A percentile compares a stretch with the other conserved stretches of the same genome.
Evolutionary conservation across 192 early-diverging fungal genomes (phyloP).

Genomic region (Chytriomyces confervae): DNA sequence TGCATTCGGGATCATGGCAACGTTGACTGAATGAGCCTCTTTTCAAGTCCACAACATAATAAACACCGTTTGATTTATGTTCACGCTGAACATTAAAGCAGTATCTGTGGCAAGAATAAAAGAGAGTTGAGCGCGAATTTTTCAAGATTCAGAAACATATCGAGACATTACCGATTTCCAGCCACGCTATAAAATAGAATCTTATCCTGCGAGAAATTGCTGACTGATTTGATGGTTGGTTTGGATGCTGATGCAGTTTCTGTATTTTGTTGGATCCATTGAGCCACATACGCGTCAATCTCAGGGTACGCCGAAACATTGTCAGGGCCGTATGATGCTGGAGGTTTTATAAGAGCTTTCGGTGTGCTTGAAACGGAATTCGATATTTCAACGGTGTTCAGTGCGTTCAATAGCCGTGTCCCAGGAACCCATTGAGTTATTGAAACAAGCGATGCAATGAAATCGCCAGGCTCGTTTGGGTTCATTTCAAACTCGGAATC

Average conservation of each 20-base stretch:
- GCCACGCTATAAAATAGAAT: constrained; percentile 23
- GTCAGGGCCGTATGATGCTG: not conserved
- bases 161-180: not conserved
- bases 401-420: not conserved
- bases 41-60: constrained; percentile 37
- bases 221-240: constrained; percentile 18
- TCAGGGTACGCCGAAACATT: constrained; percentile 21
- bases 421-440: not conserved
- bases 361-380: not conserved
- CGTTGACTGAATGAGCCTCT: not conserved
- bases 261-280: constrained; percentile 18
- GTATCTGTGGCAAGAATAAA: constrained; percentile 13
- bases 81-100: constrained; percentile 38
- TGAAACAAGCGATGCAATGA: constrained; percentile 40
- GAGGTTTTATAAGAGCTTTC: not conserved
- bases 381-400: not conserved
- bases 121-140: not conserved
- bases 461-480: constrained; percentile 15
- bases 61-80: constrained; percentile 43
- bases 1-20: constrained; percentile 43
- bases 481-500: not conserved
- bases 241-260: not conserved
- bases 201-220: constrained; percentile 12
- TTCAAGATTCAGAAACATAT: not conserved
- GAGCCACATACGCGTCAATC: constrained; percentile 29